phyloP scores from a whole-genome alignment of 768 basidiomycete species.

The Gyrodon lividus region DNA sequence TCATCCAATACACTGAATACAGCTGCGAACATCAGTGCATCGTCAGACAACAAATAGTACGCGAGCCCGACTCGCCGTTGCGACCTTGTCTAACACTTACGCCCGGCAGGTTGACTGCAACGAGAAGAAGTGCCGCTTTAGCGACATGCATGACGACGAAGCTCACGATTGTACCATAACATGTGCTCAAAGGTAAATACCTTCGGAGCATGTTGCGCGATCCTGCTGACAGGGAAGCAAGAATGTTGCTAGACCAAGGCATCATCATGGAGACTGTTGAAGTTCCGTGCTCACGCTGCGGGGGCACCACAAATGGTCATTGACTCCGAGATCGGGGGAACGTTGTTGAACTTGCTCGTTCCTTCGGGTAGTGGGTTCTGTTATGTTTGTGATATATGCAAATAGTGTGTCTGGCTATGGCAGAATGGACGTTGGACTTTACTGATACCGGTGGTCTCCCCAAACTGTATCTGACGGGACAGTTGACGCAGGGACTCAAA shows the following conservation, averaged over 20 bases:
- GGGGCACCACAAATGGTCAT: conserved; percentile 24
- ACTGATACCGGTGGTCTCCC: too few species aligned
- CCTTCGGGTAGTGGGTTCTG: too few species aligned
- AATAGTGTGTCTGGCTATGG: too few species aligned
- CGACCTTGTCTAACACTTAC: background rate
- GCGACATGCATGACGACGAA: conserved; percentile 32
- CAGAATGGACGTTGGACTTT: too few species aligned
- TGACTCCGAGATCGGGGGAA: conserved; percentile 17
- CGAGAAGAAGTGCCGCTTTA: conserved; percentile 37
- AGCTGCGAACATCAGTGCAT: conserved; percentile 32
- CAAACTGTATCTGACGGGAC: too few species aligned
- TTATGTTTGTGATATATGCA: too few species aligned
- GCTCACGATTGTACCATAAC: conserved; percentile 37
- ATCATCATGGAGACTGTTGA: conserved; percentile 23
- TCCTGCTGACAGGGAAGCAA: conserved; percentile 11
- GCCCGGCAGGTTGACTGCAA: conserved; percentile 50
- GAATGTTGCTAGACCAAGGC: conserved; percentile 29
- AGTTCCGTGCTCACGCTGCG: conserved; percentile 17
- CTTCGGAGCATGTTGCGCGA: background rate
- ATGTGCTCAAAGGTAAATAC: conserved; percentile 39
- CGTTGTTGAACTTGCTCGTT: too few species aligned
- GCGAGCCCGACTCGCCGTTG: background rate
- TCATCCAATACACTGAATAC: conserved; percentile 35
- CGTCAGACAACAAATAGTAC: conserved; percentile 36
- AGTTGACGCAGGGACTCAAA: too few species aligned